These are phyloP conservation scores for Clonostachys byssicola DNA, from an alignment of 2,329 filamentous ascomycete genomes.

Conservation along the genomic window DNA sequence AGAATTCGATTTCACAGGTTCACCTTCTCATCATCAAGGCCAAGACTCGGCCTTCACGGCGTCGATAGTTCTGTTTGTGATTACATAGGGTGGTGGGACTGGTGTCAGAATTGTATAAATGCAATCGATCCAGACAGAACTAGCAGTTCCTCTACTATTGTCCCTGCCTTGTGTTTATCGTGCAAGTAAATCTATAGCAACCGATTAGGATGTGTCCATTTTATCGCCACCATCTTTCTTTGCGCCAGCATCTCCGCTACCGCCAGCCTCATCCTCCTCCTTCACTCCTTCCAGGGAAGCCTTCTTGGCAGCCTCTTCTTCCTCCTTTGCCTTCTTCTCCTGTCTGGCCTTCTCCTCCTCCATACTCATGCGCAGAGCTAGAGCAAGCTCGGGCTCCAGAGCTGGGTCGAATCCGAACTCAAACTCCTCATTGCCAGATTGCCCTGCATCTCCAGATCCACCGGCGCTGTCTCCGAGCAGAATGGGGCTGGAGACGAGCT, in stretches of 20 bases:
- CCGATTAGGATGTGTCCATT: constrained; percentile 74
- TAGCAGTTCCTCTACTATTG: too few relatives aligned
- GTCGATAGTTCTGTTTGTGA: too few relatives aligned
- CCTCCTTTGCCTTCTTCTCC: constrained; percentile 77
- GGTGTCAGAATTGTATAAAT: too few relatives aligned
- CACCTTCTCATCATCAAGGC: not conserved
- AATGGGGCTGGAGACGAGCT: constrained; percentile 85
- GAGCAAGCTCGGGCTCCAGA: constrained; percentile 87
- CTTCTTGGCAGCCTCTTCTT: constrained; percentile 70
- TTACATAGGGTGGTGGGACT: too few relatives aligned
- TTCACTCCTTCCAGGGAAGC: constrained; percentile 76
- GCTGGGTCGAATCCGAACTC: constrained; percentile 84
- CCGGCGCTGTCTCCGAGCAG: constrained; percentile 70
- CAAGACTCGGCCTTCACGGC: too few relatives aligned
- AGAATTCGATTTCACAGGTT: not conserved
- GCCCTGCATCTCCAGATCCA: constrained; percentile 45
- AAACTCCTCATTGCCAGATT: constrained; percentile 60
- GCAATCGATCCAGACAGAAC: too few relatives aligned
- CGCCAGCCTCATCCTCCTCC: constrained; percentile 63
- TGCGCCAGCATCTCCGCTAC: constrained; percentile 40
- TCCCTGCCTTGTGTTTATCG: too few relatives aligned
- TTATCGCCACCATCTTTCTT: constrained; percentile 55
- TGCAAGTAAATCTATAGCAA: too few relatives aligned
- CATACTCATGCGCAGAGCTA: constrained; percentile 94
- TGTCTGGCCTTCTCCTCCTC: constrained; percentile 95